Evolutionary conservation across 441 rosid species (phyloP).

Genomic region (Breynia disticha): DNA sequence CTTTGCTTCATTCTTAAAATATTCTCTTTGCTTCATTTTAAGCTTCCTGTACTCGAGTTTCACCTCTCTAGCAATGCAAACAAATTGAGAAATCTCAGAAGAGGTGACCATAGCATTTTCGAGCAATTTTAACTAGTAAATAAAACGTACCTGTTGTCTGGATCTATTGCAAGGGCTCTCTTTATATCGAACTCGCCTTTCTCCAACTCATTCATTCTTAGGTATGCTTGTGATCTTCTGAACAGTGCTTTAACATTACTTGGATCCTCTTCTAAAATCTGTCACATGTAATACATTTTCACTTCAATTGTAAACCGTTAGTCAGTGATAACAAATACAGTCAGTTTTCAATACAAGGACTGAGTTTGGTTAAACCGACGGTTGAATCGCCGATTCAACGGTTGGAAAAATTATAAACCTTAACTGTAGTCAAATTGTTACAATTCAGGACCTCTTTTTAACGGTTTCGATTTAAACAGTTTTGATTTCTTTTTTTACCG

Average conservation of each 20-base stretch:
- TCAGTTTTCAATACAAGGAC: too few species aligned
- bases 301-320: too few species aligned
- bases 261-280: conserved; percentile 65
- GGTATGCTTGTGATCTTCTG: conserved; percentile 67
- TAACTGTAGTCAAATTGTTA: too few species aligned
- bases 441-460: too few species aligned
- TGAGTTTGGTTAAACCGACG: too few species aligned
- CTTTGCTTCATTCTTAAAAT: conserved; percentile 52
- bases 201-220: conserved; percentile 52
- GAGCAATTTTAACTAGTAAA: not conserved
- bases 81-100: not conserved
- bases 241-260: conserved; percentile 68
- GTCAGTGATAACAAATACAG: too few species aligned
- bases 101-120: not conserved
- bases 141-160: conserved; percentile 42
- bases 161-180: conserved; percentile 72
- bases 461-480: too few species aligned
- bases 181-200: conserved; percentile 71
- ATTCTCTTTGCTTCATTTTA: conserved; percentile 60
- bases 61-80: conserved; percentile 41
- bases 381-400: too few species aligned
- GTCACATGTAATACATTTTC: too few species aligned
- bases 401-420: too few species aligned
- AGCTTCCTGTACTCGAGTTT: conserved; percentile 50
- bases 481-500: too few species aligned